Base-by-base conservation (phyloP, 768 basidiomycete species). In the Amanita muscaria region DNA sequence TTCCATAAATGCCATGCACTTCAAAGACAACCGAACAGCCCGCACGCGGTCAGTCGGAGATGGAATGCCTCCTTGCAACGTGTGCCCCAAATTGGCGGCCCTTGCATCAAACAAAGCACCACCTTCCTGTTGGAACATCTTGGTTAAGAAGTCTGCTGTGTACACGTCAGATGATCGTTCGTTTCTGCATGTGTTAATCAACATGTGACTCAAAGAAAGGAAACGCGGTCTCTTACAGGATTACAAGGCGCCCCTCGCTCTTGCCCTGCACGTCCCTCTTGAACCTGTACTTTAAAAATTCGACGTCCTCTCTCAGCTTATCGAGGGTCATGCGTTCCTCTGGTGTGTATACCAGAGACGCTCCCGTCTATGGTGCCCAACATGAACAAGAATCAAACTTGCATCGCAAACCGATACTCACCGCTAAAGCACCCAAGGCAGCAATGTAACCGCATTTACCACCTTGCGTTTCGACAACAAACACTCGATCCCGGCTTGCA, bases 391-490 rank as follows among this genome's bases (percentile, higher is more conserved):
- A 21, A n/a, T n/a, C n/a, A n/a, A n/a, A 41, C 29, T 1, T 18
- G 25, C 19, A 44, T 29, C 39, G 34, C 38, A 15, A 34, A 34
- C 36, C 38, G 42, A 6, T 5, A 74, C 89, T 63, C 52, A 94
- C 93, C 31, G 94, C 96, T 54, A 99, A 68, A 5, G 91, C 96
- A 42, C 96, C 96, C 74, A 98, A 77, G 1, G 92, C 83, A 3
- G 93, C 92, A 45, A 99, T 79, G 60, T 93, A 99, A 7, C 96
- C 96, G 59, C 89, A 96, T 59, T 86, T 83, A 7, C 94, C 96
- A 39, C 96, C 96, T 62, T 98, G 96, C 0, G 93, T 97, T 65
- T 99, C 94, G 14, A 99, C 90, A 1, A 98, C 87, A 59, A 99
- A 99, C 48, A 97, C 96, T 33, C 96, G 72, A 62, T 98, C 92